Evolutionary conservation across 2,329 filamentous ascomycete genomes (phyloP), one percentile per base, ranked within the genome.

Genomic region (Daldinia sp.): DNA sequence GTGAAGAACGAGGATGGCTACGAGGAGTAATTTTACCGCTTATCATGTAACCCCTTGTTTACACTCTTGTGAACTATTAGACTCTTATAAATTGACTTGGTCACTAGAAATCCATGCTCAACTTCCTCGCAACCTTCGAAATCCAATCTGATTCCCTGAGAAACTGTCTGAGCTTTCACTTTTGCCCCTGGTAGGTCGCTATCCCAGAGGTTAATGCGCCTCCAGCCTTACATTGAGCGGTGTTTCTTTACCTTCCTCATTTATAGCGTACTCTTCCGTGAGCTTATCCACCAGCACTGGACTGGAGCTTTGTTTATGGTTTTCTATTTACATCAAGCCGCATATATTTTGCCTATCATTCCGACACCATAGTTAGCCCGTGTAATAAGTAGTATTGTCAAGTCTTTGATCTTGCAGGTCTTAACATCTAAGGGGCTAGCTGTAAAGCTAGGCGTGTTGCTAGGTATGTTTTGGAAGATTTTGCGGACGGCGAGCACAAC

Each of bases 221-320:
- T 48, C 4, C 44, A 48, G 23, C 23, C 44, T 28, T 12, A 48
- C 18, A 53, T 53, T 12, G 50, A 53, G 12, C 50, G n/a, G 12
- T 35, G 50, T 12, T 53, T 54, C 51, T 54, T 37, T 54, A 37
- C 30, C 33, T 35, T 37, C 12, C 30, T 18, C n/a, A 30, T 54
- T 26, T 35, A 33, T 23, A 37, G 35, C 9, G 18, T 39, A 39
- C 12, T 53, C 15, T 33, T 53, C 33, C 50, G 10, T 7, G 18
- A 37, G 12, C n/a, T 37, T 1, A 28, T 28, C 15, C 15, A n/a
- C n/a, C n/a, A 15, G 18, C 15, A 48, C 23, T 12, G 28, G 12
- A 1, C 23, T 2, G 13, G 44, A 23, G 20, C 13, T 28, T 18
- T 48, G 3, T 20, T 48, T 23, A 28, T 48, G 15, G 23, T 28